phyloP scores from a whole-genome alignment of 257 asterid species.

The Apocynum venetum region DNA sequence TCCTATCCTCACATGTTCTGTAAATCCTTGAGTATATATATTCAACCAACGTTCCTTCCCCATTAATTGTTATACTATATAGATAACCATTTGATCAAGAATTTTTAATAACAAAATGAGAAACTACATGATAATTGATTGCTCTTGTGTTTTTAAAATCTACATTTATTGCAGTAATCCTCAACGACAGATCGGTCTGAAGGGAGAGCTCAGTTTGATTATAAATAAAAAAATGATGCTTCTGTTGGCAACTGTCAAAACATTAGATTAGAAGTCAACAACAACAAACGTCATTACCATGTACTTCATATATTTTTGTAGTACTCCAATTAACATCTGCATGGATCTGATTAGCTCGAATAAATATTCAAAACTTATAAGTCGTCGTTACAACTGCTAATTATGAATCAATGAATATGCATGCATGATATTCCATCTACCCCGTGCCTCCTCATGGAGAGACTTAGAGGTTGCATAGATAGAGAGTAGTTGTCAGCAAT shows the following conservation, averaged over 20 bases:
- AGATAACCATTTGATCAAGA: background rate
- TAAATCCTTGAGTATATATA: background rate
- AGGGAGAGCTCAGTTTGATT: background rate
- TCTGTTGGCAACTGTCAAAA: conserved; percentile 1
- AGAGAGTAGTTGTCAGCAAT: background rate
- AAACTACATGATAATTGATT: background rate
- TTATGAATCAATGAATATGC: background rate
- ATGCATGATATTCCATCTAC: conserved; percentile 2
- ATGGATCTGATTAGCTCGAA: background rate
- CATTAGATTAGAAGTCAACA: background rate
- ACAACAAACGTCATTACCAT: background rate
- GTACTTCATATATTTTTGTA: background rate
- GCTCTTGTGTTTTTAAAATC: background rate
- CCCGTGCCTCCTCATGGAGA: background rate
- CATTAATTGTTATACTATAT: too few species aligned
- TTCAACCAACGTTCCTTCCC: background rate
- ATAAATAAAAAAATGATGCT: background rate
- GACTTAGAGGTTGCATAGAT: too few species aligned
- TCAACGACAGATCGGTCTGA: background rate
- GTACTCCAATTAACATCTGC: background rate
- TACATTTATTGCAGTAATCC: background rate
- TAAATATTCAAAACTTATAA: background rate
- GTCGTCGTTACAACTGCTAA: conserved; percentile 1
- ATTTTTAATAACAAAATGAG: background rate
- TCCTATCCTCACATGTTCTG: conserved; percentile 5